Evolutionary conservation across 2,329 filamentous ascomycete species (phyloP).

Genomic region (Ophiocordyceps camponoti-leonardi): DNA sequence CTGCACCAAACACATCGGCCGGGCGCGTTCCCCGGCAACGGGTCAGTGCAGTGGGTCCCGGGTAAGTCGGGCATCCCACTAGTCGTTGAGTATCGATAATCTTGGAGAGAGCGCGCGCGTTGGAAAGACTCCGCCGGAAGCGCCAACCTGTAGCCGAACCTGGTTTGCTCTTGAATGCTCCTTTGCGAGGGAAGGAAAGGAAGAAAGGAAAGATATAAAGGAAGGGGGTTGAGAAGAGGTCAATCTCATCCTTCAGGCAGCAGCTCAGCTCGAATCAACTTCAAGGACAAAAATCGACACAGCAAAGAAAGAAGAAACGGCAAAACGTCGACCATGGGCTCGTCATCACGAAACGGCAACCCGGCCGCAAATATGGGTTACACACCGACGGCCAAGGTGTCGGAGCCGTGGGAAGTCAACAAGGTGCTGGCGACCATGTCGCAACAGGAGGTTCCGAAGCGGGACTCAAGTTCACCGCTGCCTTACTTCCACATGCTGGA

Average conservation of each 20-base stretch:
- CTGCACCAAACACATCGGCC: not conserved
- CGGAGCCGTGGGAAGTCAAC: slow-evolving; percentile 35
- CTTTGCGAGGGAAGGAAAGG: not conserved
- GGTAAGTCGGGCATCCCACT: not conserved
- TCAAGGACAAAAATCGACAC: not conserved
- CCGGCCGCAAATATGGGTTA: slow-evolving; percentile 11
- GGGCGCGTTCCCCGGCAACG: not conserved
- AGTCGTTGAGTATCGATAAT: not conserved
- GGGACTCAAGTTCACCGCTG: slow-evolving; percentile 54
- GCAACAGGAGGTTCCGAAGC: slow-evolving; percentile 28
- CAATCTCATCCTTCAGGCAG: not conserved
- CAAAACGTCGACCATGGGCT: slow-evolving; percentile 1
- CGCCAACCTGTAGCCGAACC: not conserved
- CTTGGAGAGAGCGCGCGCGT: not conserved
- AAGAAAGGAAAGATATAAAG: no score
- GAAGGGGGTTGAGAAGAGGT: no score
- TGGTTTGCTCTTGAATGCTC: not conserved
- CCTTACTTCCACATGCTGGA: slow-evolving; percentile 92
- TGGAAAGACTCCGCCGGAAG: not conserved
- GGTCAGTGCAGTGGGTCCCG: not conserved
- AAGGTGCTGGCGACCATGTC: slow-evolving; percentile 49
- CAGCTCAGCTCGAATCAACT: no score
- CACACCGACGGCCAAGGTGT: slow-evolving; percentile 20
- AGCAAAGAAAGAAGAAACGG: not conserved
- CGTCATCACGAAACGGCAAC: not conserved